Percentiles rank a stretch among this genome's conserved stretches.
These are phyloP conservation scores for Peronospora farinosa DNA, from an alignment of 352 stramenopile genomes.

Conservation along the genomic window DNA sequence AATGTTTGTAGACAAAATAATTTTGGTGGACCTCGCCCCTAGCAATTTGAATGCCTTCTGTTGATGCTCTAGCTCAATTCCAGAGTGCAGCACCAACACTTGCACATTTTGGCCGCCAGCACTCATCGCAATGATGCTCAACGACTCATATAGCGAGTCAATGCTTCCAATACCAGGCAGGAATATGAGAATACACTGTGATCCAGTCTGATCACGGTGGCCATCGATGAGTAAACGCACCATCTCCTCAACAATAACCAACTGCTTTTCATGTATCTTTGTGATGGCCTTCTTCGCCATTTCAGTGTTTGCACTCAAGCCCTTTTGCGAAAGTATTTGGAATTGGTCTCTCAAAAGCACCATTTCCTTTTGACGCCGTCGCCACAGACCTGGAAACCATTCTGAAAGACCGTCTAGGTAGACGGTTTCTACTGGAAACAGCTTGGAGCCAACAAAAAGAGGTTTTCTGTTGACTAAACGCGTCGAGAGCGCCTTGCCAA, in stretches of 20 bases:
- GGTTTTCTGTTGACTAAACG: slow-evolving; percentile 49
- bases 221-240: slow-evolving; percentile 48
- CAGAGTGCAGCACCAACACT: slow-evolving; percentile 64
- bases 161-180: slow-evolving; percentile 93
- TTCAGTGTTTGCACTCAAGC: slow-evolving; percentile 40
- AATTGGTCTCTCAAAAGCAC: slow-evolving; percentile 40
- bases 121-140: slow-evolving; percentile 35
- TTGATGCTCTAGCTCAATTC: slow-evolving; percentile 69
- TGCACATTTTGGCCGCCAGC: slow-evolving; percentile 28
- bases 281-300: slow-evolving; percentile 43
- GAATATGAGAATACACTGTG: slow-evolving; percentile 92
- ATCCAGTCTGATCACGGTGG: slow-evolving; percentile 27
- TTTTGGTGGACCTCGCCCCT: slow-evolving; percentile 61
- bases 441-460: slow-evolving; percentile 78
- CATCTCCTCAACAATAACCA: slow-evolving; percentile 52
- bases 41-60: slow-evolving; percentile 59
- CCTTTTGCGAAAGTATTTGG: slow-evolving; percentile 22
- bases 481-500: slow-evolving; percentile 50
- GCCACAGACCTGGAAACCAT: slow-evolving; percentile 39
- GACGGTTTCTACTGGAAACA: slow-evolving; percentile 64
- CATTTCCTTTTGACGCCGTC: slow-evolving; percentile 38
- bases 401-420: slow-evolving; percentile 45
- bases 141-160: slow-evolving; percentile 70
- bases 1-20: slow-evolving; percentile 96
- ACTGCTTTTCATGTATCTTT: slow-evolving; percentile 59